Base-by-base conservation (phyloP, 495 filamentous ascomycete genomes). In the Talaromyces thailandensis region DNA sequence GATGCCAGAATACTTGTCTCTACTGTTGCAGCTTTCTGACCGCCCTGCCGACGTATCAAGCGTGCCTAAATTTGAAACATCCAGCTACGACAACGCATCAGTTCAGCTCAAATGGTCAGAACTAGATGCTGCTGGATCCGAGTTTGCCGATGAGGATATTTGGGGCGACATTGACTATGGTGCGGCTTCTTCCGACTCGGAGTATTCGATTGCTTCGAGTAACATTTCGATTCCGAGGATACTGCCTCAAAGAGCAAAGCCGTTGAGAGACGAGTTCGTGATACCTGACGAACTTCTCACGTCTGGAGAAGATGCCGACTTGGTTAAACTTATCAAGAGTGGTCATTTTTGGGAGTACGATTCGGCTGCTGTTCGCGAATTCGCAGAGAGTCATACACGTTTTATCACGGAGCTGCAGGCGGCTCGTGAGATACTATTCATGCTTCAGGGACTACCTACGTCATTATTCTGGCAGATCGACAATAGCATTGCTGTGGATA, bases 1-100 rank as follows among this genome's bases (percentile, higher is more conserved):
- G 82, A 80, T 81, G 1, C 92, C 93, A 0, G 94, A 98, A 66
- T 74, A 90, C 14, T 78, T 98, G 5, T 87, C 90, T 24, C 75
- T 98, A 4, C 71, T 98, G 1, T 77, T 96, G 8, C 81, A 89
- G 58, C 84, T 98, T 4, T 92, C 94, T 0, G 86, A 97, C 66
- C 81, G 88, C 62, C 94, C 94, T 4, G 80, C 85, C 11, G 24
- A 56, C 35, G 43, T 61, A n/a, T 61, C 25, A 23, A 45, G 50
- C n/a, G 59, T 51, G 26, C 59, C 59, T 21, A 61, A 28, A 61
- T 61, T 61, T 24, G 78, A 86, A 62, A 85, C 91, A 28, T 82
- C 90, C 1, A 82, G 78, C 0, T 71, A 92, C 26, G 77, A 79
- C 40, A 81, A 84, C 64, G 24, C 40, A 9, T 31, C 24, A 8